Evolutionary conservation across 768 basidiomycete species (phyloP), one percentile per base, ranked within the genome.

Genomic region (Omphalotus guepiniiformis): DNA sequence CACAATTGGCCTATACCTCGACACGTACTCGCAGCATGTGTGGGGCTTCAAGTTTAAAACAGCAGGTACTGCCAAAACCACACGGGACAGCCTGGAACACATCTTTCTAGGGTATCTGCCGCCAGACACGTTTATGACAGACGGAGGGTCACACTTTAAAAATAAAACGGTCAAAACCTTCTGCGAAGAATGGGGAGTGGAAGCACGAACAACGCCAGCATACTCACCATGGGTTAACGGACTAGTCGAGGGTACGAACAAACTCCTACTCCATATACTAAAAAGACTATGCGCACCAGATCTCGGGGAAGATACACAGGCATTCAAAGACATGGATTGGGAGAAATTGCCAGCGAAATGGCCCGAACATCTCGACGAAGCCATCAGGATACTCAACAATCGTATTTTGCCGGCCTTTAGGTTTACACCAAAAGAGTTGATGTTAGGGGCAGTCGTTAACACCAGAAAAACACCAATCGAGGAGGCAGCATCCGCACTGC

Each of bases 181-280:
- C 40, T 75, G 69, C 44, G 47, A 51, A 2, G 16, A 42, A 13
- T 26, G 51, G 9, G 51, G 57, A 0, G 57, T 55, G 1, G 42
- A 56, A 23, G 48, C 56, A 3, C 51, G 62, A 11, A 50, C 63
- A 0, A 49, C 55, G 0, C 32, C 67, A 7, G 64, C 64, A 2
- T 73, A 73, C 42, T 56, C 69, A 8, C 71, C 69, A 6, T 73
- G 70, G 72, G 52, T 71, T 8, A 72, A 71, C 41, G 64, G 70
- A 0, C 51, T 69, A 0, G 55, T 68, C 0, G 63, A 70, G 30
- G 60, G 61, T 3, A 52, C 61, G 0, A 73, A 74, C 51, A 57
- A 55, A 7, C 27, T 63, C 0, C 51, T 73, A 0, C 41, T 73
- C 0, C 41, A 56, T 6, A 12, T 53, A 0, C 50, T 74, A 1